Percentiles rank a stretch among this genome's conserved stretches.
phyloP scores from a whole-genome alignment of 2,329 filamentous ascomycete species.

The Epichloe brachyelytri region DNA sequence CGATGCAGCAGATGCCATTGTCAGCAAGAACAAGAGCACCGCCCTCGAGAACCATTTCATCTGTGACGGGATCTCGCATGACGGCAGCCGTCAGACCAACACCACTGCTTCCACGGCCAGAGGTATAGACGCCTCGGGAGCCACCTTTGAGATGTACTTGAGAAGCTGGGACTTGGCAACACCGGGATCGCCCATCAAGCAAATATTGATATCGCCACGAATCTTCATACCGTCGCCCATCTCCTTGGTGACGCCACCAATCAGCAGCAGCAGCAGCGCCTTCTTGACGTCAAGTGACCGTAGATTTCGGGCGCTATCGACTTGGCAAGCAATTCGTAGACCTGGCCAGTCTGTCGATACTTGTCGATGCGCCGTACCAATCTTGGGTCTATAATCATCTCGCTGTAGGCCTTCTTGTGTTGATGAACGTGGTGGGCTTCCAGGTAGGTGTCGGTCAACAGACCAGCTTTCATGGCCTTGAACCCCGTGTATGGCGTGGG shows the following conservation, averaged over 20 bases:
- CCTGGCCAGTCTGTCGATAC: conserved; percentile 71
- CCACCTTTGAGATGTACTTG: conserved; percentile 97
- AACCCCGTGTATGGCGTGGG: conserved; percentile 99
- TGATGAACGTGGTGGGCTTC: conserved; percentile 89
- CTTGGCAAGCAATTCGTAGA: conserved; percentile 90
- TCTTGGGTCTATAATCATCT: conserved; percentile 70
- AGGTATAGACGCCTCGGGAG: conserved; percentile 78
- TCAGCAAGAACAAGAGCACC: conserved; percentile 69
- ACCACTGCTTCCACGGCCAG: conserved; percentile 67
- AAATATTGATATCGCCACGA: conserved; percentile 96
- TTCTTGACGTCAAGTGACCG: conserved; percentile 95
- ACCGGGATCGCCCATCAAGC: conserved; percentile 98
- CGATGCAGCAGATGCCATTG: conserved; percentile 76
- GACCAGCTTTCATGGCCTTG: conserved; percentile 86
- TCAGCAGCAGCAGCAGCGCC: conserved; percentile 83
- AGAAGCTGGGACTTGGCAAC: conserved; percentile 97
- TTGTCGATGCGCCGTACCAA: conserved; percentile 76
- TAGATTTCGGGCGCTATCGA: conserved; percentile 97
- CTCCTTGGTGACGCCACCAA: conserved; percentile 90
- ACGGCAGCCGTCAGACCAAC: conserved; percentile 74
- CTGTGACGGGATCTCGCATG: conserved; percentile 72
- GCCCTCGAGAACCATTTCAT: conserved; percentile 74
- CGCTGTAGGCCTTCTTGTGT: conserved; percentile 96
- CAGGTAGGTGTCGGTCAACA: conserved; percentile 94
- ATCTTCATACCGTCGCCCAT: conserved; percentile 99